Evolutionary conservation across 495 filamentous ascomycete species (phyloP).

Genomic region (Penicillium flavigenum): DNA sequence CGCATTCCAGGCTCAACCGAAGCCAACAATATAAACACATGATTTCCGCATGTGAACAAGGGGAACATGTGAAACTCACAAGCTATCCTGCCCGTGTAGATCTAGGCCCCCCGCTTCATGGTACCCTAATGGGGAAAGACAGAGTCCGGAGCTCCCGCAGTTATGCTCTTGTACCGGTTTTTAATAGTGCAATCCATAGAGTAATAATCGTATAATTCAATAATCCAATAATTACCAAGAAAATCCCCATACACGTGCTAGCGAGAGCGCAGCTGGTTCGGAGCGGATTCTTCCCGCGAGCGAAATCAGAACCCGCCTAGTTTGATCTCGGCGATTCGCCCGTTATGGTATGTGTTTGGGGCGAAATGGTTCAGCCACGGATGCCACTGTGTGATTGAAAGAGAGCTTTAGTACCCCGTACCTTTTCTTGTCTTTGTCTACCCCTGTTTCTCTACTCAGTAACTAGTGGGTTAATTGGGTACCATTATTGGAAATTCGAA

Average conservation of each 20-base stretch:
- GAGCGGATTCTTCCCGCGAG: background rate
- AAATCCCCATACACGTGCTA: slow-evolving; percentile 3
- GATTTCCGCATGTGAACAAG: background rate
- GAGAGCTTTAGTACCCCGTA: background rate
- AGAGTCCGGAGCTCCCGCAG: slow-evolving; percentile 5
- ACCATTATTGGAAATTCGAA: background rate
- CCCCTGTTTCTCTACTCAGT: background rate
- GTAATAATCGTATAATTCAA: background rate
- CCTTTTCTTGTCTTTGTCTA: background rate
- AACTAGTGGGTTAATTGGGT: background rate
- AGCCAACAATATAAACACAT: background rate
- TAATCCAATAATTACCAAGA: background rate
- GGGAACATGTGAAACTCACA: background rate
- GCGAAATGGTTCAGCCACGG: background rate
- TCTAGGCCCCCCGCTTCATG: slow-evolving; percentile 7
- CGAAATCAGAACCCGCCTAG: background rate
- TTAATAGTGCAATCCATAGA: background rate
- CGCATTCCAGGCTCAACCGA: background rate
- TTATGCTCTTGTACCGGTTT: background rate
- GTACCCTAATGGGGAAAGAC: background rate
- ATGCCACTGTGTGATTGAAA: slow-evolving; percentile 4
- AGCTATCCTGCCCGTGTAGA: background rate
- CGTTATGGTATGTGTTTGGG: background rate
- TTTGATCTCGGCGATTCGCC: slow-evolving; percentile 1
- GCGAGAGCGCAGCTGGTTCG: background rate